phyloP scores from a whole-genome alignment of 192 early-diverging fungal species.

The Jimgerdemannia flammicorona region DNA sequence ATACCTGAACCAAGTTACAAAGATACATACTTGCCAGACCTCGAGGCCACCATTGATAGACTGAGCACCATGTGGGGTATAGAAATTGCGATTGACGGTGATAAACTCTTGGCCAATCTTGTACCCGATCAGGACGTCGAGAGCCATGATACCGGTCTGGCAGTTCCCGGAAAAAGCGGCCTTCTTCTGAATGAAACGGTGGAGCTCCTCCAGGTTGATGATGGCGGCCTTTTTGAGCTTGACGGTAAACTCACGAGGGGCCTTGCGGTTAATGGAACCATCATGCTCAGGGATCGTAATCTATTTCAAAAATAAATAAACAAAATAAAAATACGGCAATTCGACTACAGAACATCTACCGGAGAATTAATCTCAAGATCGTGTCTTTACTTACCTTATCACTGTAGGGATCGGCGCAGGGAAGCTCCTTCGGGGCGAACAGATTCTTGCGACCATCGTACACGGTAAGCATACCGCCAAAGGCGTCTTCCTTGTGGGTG shows the following conservation, averaged over 20 bases:
- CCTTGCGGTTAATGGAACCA: slow-evolving; percentile 20
- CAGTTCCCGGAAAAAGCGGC: slow-evolving; percentile 33
- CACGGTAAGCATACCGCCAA: slow-evolving; percentile 62
- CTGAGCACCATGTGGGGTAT: slow-evolving; percentile 62
- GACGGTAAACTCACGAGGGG: slow-evolving; percentile 59
- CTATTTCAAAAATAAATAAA: slow-evolving; percentile 16
- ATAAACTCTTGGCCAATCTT: slow-evolving; percentile 71
- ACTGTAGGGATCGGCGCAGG: slow-evolving; percentile 33
- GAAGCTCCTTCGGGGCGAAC: slow-evolving; percentile 55
- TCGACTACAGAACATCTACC: too few species aligned
- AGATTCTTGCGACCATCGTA: slow-evolving; percentile 86
- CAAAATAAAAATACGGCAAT: too few species aligned
- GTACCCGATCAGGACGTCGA: slow-evolving; percentile 86
- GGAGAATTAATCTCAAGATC: too few species aligned
- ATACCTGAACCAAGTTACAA: too few species aligned
- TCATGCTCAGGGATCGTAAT: slow-evolving; percentile 32
- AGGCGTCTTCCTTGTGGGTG: slow-evolving; percentile 26
- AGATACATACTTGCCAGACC: slow-evolving; percentile 62
- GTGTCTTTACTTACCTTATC: too few species aligned
- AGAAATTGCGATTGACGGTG: slow-evolving; percentile 87
- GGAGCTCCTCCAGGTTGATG: slow-evolving; percentile 62
- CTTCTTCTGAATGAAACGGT: slow-evolving; percentile 46
- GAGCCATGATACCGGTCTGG: slow-evolving; percentile 56
- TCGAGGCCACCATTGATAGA: slow-evolving; percentile 69
- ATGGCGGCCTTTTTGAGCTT: slow-evolving; percentile 62